Percentiles rank a stretch among this genome's conserved stretches.
phyloP scores from a whole-genome alignment of 192 early-diverging fungal species.

The Chytriomyces confervae region DNA sequence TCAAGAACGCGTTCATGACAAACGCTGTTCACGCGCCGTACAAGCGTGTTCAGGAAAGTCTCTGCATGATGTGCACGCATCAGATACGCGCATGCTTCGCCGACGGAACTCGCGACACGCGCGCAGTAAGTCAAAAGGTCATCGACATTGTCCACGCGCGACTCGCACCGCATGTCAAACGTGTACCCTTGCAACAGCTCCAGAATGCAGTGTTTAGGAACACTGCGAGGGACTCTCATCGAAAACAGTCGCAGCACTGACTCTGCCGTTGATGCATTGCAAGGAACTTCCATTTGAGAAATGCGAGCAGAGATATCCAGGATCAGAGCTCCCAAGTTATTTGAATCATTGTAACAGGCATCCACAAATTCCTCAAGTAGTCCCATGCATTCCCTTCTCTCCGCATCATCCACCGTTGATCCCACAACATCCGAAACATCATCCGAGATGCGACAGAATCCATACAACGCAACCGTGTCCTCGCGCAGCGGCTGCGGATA shows the following conservation, averaged over 20 bases:
- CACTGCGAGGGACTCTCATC: conserved; percentile 8
- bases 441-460: conserved; percentile 45
- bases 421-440: conserved; percentile 39
- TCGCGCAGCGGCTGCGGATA: conserved; percentile 36
- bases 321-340: background rate
- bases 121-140: conserved; percentile 38
- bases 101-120: conserved; percentile 42
- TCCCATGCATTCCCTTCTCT: background rate
- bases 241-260: conserved; percentile 33
- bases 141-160: conserved; percentile 17
- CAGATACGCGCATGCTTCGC: conserved; percentile 36
- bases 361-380: conserved; percentile 20
- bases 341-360: background rate
- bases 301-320: background rate
- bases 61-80: conserved; percentile 32
- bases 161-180: conserved; percentile 21
- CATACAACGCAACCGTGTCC: conserved; percentile 41
- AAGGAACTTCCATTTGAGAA: background rate
- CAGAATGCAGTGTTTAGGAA: conserved; percentile 29
- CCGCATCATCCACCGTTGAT: background rate
- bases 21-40: background rate
- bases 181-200: conserved; percentile 35
- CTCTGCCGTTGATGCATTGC: background rate
- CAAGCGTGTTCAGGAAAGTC: background rate
- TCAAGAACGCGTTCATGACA: background rate